Evolutionary conservation across 441 rosid species (phyloP).

Genomic region (Metrosideros polymorpha): DNA sequence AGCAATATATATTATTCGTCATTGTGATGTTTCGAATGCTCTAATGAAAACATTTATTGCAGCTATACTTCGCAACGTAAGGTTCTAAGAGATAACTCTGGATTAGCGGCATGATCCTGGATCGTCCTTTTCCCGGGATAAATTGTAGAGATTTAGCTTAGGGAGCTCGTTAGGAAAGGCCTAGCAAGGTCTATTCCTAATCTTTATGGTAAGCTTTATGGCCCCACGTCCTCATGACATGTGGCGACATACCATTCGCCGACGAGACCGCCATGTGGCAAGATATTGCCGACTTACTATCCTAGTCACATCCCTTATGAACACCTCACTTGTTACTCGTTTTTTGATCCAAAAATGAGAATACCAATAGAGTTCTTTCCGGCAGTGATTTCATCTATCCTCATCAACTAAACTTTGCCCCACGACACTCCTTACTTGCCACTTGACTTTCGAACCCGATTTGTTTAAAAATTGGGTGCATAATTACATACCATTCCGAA

Average conservation of each 20-base stretch:
- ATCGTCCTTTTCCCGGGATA: neutral
- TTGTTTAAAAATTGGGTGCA: too few relatives aligned
- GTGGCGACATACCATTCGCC: neutral
- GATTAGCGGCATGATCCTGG: neutral
- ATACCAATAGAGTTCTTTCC: neutral
- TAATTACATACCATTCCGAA: neutral
- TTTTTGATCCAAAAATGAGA: neutral
- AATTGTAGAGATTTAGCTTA: neutral
- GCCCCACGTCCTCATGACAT: neutral
- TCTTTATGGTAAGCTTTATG: neutral
- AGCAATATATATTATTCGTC: neutral
- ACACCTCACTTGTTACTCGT: neutral
- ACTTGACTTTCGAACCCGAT: neutral
- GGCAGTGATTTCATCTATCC: neutral
- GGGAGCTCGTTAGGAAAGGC: neutral
- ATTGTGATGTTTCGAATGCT: neutral
- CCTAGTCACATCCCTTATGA: neutral
- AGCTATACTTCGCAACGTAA: neutral
- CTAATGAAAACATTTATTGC: neutral
- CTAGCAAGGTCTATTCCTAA: neutral
- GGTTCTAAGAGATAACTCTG: neutral
- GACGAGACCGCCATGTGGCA: neutral
- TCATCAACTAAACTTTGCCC: accelerated
- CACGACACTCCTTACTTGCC: neutral
- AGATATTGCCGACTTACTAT: neutral